Conservation (phyloP, 2,329 filamentous ascomycete genomes). For the Colletotrichum shisoi region DNA sequence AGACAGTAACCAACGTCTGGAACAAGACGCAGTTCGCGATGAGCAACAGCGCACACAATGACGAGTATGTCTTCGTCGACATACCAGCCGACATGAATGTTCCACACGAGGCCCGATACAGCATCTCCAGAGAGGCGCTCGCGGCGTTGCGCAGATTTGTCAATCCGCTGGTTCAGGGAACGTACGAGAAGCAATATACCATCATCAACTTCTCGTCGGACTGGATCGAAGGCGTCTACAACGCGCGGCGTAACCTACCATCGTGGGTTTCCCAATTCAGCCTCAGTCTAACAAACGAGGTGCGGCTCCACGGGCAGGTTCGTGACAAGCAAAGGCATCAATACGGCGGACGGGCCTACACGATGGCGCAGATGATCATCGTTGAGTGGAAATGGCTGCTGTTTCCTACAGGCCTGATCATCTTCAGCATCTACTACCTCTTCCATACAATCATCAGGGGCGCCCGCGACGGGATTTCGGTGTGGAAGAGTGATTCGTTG, state of each 20-base stretch:
- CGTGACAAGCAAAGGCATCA: constrained; percentile 30
- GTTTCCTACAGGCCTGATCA: constrained; percentile 48
- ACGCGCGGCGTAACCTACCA: constrained; percentile 45
- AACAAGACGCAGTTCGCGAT: constrained; percentile 45
- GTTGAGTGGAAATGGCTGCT: constrained; percentile 51
- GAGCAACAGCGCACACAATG: constrained; percentile 42
- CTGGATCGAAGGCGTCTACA: constrained; percentile 51
- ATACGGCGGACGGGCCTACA: constrained; percentile 46
- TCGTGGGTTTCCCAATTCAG: constrained; percentile 48
- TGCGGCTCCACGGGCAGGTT: constrained; percentile 47
- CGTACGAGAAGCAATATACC: constrained; percentile 44
- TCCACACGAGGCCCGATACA: constrained; percentile 44
- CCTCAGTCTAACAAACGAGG: constrained; percentile 49
- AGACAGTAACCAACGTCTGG: constrained; percentile 44
- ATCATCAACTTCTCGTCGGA: constrained; percentile 49
- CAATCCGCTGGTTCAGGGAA: constrained; percentile 46
- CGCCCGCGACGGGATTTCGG: constrained; percentile 48
- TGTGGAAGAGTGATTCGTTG: constrained; percentile 51
- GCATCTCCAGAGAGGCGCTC: constrained; percentile 47
- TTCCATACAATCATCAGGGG: constrained; percentile 49
- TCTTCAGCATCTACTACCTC: constrained; percentile 49
- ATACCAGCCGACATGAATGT: constrained; percentile 46
- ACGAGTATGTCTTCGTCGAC: constrained; percentile 48
- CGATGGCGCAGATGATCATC: constrained; percentile 46
- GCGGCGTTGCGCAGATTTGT: constrained; percentile 47